A percentile compares a stretch with the other conserved stretches of the same genome.
Evolutionary conservation across 169 alveolate species (phyloP).

Genomic region (Cryptosporidium sp.): DNA sequence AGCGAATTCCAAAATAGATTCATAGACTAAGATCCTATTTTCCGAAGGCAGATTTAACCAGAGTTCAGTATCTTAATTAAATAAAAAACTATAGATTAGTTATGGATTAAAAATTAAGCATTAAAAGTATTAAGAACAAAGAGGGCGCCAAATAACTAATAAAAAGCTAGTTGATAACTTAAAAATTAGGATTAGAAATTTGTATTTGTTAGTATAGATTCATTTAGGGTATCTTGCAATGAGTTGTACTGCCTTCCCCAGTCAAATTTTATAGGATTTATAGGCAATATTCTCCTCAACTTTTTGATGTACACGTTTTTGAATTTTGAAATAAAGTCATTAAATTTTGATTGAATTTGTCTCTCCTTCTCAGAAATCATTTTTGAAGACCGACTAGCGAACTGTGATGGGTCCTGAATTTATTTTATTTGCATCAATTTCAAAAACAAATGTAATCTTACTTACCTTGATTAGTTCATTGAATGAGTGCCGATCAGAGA

Average conservation of each 20-base stretch:
- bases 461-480: conserved; percentile 26
- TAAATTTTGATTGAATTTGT: conserved; percentile 9
- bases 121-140: background rate
- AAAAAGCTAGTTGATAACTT: background rate
- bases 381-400: conserved; percentile 17
- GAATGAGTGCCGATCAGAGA: background rate
- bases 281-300: conserved; percentile 37
- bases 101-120: background rate
- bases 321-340: background rate
- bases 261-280: conserved; percentile 48
- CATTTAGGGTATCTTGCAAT: conserved; percentile 46
- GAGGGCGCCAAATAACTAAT: background rate
- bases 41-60: background rate
- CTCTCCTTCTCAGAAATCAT: conserved; percentile 25
- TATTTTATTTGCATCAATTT: background rate
- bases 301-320: conserved; percentile 14
- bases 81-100: too few relatives aligned
- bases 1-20: background rate
- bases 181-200: background rate
- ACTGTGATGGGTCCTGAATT: conserved; percentile 10
- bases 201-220: background rate
- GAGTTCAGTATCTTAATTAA: background rate
- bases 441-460: background rate
- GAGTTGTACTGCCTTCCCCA: conserved; percentile 29
- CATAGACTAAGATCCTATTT: too few relatives aligned